Evolutionary conservation across 805 yeast species (phyloP).

Genomic region (Groenewaldozyma salmanticensis): DNA sequence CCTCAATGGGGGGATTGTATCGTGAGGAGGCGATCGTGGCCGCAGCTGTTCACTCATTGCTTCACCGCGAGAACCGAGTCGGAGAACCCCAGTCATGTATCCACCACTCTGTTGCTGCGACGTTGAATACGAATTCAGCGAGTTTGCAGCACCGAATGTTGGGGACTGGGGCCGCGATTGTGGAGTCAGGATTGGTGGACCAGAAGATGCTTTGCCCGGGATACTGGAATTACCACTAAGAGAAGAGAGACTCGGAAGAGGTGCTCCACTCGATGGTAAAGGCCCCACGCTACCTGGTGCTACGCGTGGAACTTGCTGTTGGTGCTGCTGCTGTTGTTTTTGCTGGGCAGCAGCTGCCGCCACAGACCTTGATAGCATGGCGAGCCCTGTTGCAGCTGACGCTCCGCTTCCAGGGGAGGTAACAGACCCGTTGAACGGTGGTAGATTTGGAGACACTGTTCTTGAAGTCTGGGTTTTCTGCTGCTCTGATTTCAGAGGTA

Average conservation of each 20-base stretch:
- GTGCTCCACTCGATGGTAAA: neutral
- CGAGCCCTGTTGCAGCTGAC: neutral
- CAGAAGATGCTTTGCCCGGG: slow-evolving; percentile 2
- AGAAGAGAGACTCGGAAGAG: slow-evolving; percentile 8
- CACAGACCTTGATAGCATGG: neutral
- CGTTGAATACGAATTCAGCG: neutral
- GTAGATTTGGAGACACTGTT: neutral
- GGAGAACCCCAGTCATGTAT: slow-evolving; percentile 1
- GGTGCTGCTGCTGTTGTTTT: slow-evolving; percentile 2
- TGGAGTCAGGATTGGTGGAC: slow-evolving; percentile 14
- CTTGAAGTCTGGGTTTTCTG: neutral
- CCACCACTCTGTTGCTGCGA: too few species aligned
- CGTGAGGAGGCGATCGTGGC: slow-evolving; percentile 14
- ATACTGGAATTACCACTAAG: neutral
- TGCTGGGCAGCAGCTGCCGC: neutral
- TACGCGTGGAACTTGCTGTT: slow-evolving; percentile 1
- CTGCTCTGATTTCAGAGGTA: slow-evolving; percentile 1
- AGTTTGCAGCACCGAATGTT: too few species aligned
- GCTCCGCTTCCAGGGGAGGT: slow-evolving; percentile 1
- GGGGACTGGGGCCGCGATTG: slow-evolving; percentile 20
- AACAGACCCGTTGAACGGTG: neutral
- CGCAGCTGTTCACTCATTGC: slow-evolving; percentile 14
- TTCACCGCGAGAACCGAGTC: slow-evolving; percentile 9
- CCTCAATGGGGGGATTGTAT: slow-evolving; percentile 11
- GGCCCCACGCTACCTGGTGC: neutral